Evolutionary conservation across 305 asterid species (phyloP), one percentile per base, ranked within the genome.

Genomic region (Ilex paraguariensis): DNA sequence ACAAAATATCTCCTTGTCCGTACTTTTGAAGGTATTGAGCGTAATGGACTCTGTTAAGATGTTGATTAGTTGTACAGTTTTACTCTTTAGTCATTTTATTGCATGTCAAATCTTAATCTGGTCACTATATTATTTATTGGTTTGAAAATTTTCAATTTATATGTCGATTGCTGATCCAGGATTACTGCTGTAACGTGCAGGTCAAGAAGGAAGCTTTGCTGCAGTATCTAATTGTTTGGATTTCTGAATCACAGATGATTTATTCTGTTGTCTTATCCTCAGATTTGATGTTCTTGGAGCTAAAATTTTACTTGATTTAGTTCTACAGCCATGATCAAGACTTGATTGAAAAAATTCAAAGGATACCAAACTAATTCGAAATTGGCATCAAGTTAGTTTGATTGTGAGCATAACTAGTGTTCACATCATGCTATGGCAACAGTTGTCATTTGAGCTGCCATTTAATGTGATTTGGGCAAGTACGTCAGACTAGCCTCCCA

Each of bases 381-480:
- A 61, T 58, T 70, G 62, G 62, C 59, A 63, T 52, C 72, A 71
- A 73, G 76, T 68, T 63, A 69, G 70, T 73, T 74, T 65, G 57
- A 10, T 57, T 45, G 73, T 31, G 71, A 68, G 75, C 49, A 45
- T 61, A 62, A 21, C 70, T 32, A 48, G 68, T 60, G 61, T 52
- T 64, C 48, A 57, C 62, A 54, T 73, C 56, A 55, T 68, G 66
- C 60, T 39, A 32, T 63, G 53, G 75, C 68, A 56, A 48, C 71
- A 68, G 33, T 55, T 64, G 59, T 57, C 62, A 50, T 57, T 39
- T 54, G 70, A 70, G 4, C 42, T 36, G 0, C 42, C 42, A 36
- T 36, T 60, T 61, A 50, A 55, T 33, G 70, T 48, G 17, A 21
- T 31, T 54, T 61, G 70, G 63, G 28, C 28, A 21, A 21, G 56